Evolutionary conservation across 2,329 filamentous ascomycete species (phyloP), one percentile per base, ranked within the genome.

Genomic region (Sporothrix inflata): DNA sequence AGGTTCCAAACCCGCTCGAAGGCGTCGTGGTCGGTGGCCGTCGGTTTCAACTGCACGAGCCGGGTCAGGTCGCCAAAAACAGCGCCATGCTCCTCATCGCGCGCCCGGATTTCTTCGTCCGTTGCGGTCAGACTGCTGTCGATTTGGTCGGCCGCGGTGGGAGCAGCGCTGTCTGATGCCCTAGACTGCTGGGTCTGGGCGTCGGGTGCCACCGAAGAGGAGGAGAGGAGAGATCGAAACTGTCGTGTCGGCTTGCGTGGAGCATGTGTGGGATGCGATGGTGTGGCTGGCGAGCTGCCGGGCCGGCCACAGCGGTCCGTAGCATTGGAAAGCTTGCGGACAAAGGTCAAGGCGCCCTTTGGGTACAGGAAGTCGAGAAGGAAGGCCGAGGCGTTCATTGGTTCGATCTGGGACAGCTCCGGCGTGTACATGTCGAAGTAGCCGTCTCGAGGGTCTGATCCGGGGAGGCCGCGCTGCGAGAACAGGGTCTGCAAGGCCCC

Each of bases 341-440:
- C 75, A 5, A 85, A 79, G 16, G 82, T 79, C 14, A 83, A 72
- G 12, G 85, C 82, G 11, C 82, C 83, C 45, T 76, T 82, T 5
- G 87, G 87, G 69, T 88, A 88, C 9, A 89, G 78, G 70, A 89
- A 89, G 77, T 89, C 87, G 77, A 89, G 83, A 65, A 87, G 79
- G 71, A 87, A 84, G 9, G 82, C 76, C 4, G 86, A 87, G 38
- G 85, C 83, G 51, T 79, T 79, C 71, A 86, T 76, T 2, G 78
- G 77, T 74, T 79, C 75, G 63, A 11, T 75, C 74, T 57, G 77
- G 77, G 72, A 71, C 77, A 73, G 71, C 70, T 75, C 68, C 75
- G 72, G 66, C 75, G 76, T 51, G 74, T 74, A 49, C 79, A 76
- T 61, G 72, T 77, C 77, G 66, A 74, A 72, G 38, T 76, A 72